phyloP scores from a whole-genome alignment of 1,284 basidiomycete genomes.

The Sporisorium scitamineum region DNA sequence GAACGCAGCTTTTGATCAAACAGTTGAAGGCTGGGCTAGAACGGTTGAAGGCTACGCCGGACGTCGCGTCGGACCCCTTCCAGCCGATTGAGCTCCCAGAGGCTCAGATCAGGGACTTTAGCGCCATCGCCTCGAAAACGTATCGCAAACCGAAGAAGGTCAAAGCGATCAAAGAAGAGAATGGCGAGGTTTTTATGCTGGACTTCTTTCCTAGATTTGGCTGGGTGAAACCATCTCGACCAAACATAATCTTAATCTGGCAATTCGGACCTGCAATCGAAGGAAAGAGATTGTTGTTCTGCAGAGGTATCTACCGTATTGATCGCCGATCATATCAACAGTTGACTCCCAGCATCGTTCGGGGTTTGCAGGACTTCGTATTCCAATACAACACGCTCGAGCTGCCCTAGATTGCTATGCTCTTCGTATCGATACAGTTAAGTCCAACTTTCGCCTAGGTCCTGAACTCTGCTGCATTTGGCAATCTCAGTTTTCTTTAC shows the following conservation, averaged over 20 bases:
- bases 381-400: not conserved
- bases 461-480: no score
- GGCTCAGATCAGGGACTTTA: not conserved
- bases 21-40: not conserved
- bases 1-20: not conserved
- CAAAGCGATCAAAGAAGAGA: not conserved
- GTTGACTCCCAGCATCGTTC: not conserved
- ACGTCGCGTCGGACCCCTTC: not conserved
- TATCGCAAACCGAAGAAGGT: not conserved
- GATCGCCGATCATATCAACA: not conserved
- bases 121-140: not conserved
- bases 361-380: not conserved
- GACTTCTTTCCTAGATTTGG: not conserved
- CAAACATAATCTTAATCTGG: not conserved
- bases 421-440: not conserved
- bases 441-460: no score
- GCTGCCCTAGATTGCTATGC: not conserved
- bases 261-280: slow-evolving; percentile 3
- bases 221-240: not conserved
- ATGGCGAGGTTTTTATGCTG: slow-evolving; percentile 4
- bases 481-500: no score
- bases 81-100: not conserved
- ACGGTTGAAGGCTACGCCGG: not conserved
- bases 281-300: slow-evolving; percentile 5
- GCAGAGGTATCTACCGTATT: slow-evolving; percentile 4